A percentile compares a stretch with the other conserved stretches of the same genome.
Conservation (phyloP, 306 rosid genomes). For the Biancaea sappan region DNA sequence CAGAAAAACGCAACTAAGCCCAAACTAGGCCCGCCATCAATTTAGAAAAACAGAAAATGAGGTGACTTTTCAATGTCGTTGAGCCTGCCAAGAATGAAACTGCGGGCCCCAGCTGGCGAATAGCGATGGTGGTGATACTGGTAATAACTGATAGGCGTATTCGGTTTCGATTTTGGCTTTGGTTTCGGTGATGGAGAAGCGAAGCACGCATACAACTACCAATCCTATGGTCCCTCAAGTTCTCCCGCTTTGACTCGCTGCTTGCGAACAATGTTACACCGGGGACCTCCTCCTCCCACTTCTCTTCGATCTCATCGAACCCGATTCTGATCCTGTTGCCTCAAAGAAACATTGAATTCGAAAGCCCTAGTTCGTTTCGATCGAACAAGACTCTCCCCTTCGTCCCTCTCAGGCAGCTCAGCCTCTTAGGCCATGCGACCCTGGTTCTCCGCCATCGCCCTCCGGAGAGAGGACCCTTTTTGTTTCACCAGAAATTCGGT, state of each 20-base stretch:
- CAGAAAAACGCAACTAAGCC: not conserved
- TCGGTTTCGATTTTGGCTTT: too few species aligned
- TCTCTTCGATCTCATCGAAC: slow-evolving; percentile 8
- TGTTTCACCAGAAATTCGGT: slow-evolving; percentile 16
- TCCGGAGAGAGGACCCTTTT: slow-evolving; percentile 61
- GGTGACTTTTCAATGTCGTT: too few species aligned
- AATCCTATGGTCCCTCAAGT: slow-evolving; percentile 2
- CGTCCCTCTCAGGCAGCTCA: slow-evolving; percentile 22
- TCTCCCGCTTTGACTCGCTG: not conserved
- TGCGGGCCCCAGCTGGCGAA: not conserved
- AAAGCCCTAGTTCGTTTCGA: slow-evolving; percentile 16
- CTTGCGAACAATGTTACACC: too few species aligned
- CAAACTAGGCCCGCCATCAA: not conserved
- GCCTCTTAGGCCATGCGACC: slow-evolving; percentile 63
- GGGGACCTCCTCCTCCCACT: not conserved
- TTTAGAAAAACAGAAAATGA: not conserved
- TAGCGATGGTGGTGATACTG: not conserved
- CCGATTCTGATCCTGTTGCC: slow-evolving; percentile 11
- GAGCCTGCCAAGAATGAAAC: not conserved
- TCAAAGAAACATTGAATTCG: not conserved
- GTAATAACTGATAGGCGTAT: too few species aligned
- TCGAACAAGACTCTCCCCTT: not conserved
- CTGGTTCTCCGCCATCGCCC: slow-evolving; percentile 52
- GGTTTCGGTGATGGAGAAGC: slow-evolving; percentile 27
- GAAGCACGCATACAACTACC: not conserved